These are phyloP conservation scores for Capsicum rhomboideum DNA, from an alignment of 257 asterid species.

Conservation along the genomic window DNA sequence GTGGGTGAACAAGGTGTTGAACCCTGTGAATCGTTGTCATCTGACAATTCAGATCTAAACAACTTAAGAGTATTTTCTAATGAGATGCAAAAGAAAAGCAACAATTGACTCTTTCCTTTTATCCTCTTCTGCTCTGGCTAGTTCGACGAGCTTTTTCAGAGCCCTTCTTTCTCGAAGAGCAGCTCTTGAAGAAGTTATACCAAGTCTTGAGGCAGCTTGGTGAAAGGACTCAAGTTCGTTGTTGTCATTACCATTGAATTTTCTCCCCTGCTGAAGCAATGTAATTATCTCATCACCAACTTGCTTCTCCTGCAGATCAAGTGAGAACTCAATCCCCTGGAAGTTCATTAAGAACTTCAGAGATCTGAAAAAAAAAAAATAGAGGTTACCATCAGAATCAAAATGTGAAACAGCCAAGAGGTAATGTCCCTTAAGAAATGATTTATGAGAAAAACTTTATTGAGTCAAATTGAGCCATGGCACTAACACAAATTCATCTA, in stretches of 20 bases:
- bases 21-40: conserved; percentile 95
- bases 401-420: background rate
- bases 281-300: conserved; percentile 80
- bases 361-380: conserved; percentile 54
- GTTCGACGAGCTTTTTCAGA: conserved; percentile 77
- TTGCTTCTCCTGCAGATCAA: conserved; percentile 76
- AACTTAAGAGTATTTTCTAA: conserved; percentile 86
- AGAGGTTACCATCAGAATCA: conserved; percentile 14
- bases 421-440: background rate
- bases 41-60: conserved; percentile 82
- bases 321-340: conserved; percentile 64
- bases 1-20: conserved; percentile 98
- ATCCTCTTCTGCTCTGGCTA: conserved; percentile 88
- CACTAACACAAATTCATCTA: background rate
- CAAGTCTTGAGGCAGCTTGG: conserved; percentile 81
- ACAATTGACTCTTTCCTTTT: conserved; percentile 90
- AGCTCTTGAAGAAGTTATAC: conserved; percentile 91
- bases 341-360: conserved; percentile 63
- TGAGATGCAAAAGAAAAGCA: conserved; percentile 78
- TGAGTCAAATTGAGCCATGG: background rate
- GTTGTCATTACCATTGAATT: conserved; percentile 62
- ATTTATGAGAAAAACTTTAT: background rate
- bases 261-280: conserved; percentile 89
- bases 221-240: conserved; percentile 89
- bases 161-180: conserved; percentile 96